Base-by-base conservation (phyloP, 495 filamentous ascomycete species). In the Lasiosphaeria hispida region DNA sequence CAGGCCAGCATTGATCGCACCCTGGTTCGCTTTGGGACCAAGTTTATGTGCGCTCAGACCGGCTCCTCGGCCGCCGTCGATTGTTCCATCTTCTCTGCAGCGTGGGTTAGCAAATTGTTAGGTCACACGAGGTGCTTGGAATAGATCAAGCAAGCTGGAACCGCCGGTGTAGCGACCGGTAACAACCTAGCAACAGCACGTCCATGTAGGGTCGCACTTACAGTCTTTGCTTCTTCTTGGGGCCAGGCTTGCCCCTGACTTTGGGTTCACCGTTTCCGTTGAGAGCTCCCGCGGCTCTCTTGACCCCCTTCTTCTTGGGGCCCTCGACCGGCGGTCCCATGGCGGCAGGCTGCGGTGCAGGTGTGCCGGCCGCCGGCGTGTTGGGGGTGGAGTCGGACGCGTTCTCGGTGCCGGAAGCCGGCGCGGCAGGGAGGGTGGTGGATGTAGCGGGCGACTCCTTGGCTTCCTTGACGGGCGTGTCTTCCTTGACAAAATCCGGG, bases 21-120 rank as follows among this genome's bases (percentile, higher is more conserved):
- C 94, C 65, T 94, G 90, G 73, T 97, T 98, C 42, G 94, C 93
- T 75, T 97, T 98, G 49, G 94, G 94, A 10, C 93, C 93, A 17
- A 97, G 87, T 69, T 94, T 95, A 66, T 90, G 89, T 41, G 68
- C 65, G 44, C 66, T 67, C 14, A 71, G 60, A 37, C 61, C 59
- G 33, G 53, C 57, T 55, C 76, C 80, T 23, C 75, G 67, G 47
- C 76, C 72, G 48, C 67, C 60, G 48, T 87, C 85, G 59, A 79
- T 71, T 34, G 76, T 76, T 54, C 84, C 83, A 55, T 87, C 85
- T 7, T 88, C 86, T 63, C 82, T 87, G 57, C 63, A 54, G 58
- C 62, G 23, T 30, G 41, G 15, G 61, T 60, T 42, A 64, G 56
- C 19, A 30, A 43, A 30, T 19, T 42, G 33, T 48, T 33, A 2